phyloP scores from a whole-genome alignment of 192 early-diverging fungal genomes.

The Coemansia sp. region DNA sequence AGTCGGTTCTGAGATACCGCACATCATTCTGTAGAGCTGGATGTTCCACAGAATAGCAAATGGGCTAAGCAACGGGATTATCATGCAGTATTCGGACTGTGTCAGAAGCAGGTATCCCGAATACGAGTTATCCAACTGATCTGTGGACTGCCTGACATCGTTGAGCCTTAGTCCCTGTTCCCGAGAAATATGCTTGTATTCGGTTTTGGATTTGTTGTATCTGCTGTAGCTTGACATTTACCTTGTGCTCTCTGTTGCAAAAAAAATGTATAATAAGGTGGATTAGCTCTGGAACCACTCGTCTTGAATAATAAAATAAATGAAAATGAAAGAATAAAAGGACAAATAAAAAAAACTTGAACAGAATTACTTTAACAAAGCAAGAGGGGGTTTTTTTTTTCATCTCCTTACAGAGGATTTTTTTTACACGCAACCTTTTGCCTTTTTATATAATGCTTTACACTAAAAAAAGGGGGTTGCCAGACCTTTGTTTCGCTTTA shows the following conservation, averaged over 20 bases:
- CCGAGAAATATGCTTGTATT: slow-evolving; percentile 29
- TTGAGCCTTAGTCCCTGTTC: slow-evolving; percentile 18
- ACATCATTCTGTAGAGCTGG: slow-evolving; percentile 19
- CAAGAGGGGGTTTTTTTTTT: too few species aligned
- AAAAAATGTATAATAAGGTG: not conserved
- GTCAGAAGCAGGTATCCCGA: slow-evolving; percentile 29
- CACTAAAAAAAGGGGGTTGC: too few species aligned
- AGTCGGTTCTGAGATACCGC: slow-evolving; percentile 10
- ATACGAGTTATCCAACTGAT: slow-evolving; percentile 27
- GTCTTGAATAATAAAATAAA: not conserved
- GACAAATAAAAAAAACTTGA: too few species aligned
- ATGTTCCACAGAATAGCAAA: slow-evolving; percentile 34
- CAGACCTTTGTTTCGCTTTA: too few species aligned
- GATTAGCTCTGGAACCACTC: too few species aligned
- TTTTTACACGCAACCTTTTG: too few species aligned
- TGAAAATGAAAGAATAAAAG: too few species aligned
- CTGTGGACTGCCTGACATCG: slow-evolving; percentile 16
- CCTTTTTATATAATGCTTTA: too few species aligned
- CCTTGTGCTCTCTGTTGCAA: not conserved
- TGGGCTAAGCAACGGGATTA: slow-evolving; percentile 43
- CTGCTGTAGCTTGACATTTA: slow-evolving; percentile 12
- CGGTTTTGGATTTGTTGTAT: not conserved
- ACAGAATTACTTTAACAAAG: too few species aligned
- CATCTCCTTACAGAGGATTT: too few species aligned
- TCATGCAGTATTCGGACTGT: slow-evolving; percentile 33